Evolutionary conservation across 441 rosid genomes (phyloP).

Genomic region (Hura crepitans): DNA sequence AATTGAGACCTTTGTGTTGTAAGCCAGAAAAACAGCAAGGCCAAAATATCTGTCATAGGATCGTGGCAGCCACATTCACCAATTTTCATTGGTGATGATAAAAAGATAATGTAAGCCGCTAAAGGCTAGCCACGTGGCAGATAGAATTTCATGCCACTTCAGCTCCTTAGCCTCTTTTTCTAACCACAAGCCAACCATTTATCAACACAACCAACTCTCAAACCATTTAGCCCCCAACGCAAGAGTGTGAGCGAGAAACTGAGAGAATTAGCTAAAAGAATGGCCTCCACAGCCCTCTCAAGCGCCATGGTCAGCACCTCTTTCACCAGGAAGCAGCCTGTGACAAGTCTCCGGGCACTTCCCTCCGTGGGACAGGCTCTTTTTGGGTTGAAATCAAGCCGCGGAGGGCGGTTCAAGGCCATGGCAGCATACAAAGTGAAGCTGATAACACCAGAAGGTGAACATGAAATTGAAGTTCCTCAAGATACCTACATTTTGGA

Average conservation of each 20-base stretch:
- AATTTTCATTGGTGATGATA: conserved; percentile 29
- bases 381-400: conserved; percentile 49
- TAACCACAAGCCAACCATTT: conserved; percentile 15
- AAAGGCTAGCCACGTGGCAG: conserved; percentile 56
- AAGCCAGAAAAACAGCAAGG: neutral
- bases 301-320: conserved; percentile 57
- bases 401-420: conserved; percentile 54
- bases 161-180: no score
- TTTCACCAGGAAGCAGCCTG: conserved; percentile 48
- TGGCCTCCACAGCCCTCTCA: conserved; percentile 63
- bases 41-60: conserved; percentile 4
- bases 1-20: neutral
- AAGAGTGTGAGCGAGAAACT: neutral
- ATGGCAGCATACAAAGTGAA: conserved; percentile 77
- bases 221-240: neutral
- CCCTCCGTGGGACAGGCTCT: conserved; percentile 43
- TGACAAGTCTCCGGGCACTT: conserved; percentile 45
- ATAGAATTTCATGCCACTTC: conserved; percentile 31
- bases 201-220: conserved; percentile 2
- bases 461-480: conserved; percentile 43
- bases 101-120: conserved; percentile 49
- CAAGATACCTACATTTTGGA: conserved; percentile 63
- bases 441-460: conserved; percentile 67
- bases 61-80: conserved; percentile 41
- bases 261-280: conserved; percentile 3